Conservation (phyloP, 768 basidiomycete genomes). For the Cystobasidium onofrii region DNA sequence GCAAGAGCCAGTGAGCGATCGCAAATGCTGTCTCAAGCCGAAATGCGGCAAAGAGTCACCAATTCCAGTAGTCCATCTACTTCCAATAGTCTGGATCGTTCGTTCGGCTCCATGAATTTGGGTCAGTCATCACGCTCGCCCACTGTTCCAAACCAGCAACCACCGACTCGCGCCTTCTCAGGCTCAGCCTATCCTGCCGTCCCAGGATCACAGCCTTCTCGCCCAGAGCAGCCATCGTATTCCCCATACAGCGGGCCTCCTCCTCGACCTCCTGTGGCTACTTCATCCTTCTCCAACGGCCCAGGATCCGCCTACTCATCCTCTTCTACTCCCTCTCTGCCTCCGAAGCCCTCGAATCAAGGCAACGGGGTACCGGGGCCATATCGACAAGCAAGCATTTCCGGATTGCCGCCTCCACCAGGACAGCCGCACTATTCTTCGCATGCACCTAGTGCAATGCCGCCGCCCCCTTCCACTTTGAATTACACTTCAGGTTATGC, state of each 20-base stretch:
- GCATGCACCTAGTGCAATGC: neutral
- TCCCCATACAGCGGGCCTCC: neutral
- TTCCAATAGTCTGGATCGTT: slow-evolving; percentile 34
- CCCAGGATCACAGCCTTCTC: slow-evolving; percentile 52
- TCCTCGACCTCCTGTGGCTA: neutral
- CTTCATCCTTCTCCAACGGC: neutral
- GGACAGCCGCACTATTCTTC: slow-evolving; percentile 16
- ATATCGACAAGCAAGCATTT: slow-evolving; percentile 5
- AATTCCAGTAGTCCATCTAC: slow-evolving; percentile 41
- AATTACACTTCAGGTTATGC: slow-evolving; percentile 1
- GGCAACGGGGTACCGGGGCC: neutral
- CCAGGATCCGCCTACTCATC: slow-evolving; percentile 28
- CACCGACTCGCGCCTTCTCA: neutral
- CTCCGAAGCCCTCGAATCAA: slow-evolving; percentile 11
- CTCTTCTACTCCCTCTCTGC: slow-evolving; percentile 13
- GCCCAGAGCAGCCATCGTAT: neutral
- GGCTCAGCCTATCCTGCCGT: slow-evolving; percentile 52
- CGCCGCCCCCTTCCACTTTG: slow-evolving; percentile 6
- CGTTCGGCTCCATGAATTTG: slow-evolving; percentile 39
- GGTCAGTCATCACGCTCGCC: slow-evolving; percentile 30
- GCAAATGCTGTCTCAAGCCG: slow-evolving; percentile 59
- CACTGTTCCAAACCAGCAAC: slow-evolving; percentile 21
- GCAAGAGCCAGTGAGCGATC: slow-evolving; percentile 65
- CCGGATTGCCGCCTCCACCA: slow-evolving; percentile 21
- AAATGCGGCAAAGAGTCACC: slow-evolving; percentile 60